Evolutionary conservation across 148 eudicot species (phyloP), one percentile per base, ranked within the genome.

Genomic region (Tetragonia tetragonoides): DNA sequence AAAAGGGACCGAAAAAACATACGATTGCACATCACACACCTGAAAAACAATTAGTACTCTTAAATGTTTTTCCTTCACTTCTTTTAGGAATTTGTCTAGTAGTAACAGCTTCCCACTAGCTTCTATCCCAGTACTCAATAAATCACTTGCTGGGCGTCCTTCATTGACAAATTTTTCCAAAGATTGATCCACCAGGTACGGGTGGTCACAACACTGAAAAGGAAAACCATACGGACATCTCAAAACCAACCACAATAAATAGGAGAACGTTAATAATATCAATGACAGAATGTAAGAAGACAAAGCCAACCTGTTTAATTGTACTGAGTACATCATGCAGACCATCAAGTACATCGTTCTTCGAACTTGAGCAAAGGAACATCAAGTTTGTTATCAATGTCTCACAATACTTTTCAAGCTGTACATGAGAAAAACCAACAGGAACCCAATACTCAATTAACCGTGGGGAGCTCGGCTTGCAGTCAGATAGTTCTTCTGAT

Each of bases 181-280:
- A 62, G 85, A 84, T 41, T 72, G 51, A 77, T 92, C 93, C 77
- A 86, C 80, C 40, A 88, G 79, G 83, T 92, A 94, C 2, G 98
- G 98, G 68, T 92, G 98, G 83, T 92, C 91, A 84, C 98, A 92
- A 66, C 92, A 89, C 98, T 94, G 81, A 63, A 62, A 86, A 74
- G 21, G 81, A 78, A 77, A 75, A 74, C 6, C 34, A 39, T 21
- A 37, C 37, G 62, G 60, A 24, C 42, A n/a, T 39, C 6, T 39
- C 53, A 75, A 60, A 44, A 75, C 46, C 60, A 49, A 38, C 20
- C 47, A 70, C 37, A 60, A 78, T 65, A 44, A 34, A 16, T 9
- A 47, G 68, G 42, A 69, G 38, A 72, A 78, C 24, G 12, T 68
- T 23, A 65, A 40, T 66, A 12, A 21, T 21, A 1, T 20, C 34